phyloP scores from a whole-genome alignment of 305 asterid genomes.

The Fraxinus velutina region DNA sequence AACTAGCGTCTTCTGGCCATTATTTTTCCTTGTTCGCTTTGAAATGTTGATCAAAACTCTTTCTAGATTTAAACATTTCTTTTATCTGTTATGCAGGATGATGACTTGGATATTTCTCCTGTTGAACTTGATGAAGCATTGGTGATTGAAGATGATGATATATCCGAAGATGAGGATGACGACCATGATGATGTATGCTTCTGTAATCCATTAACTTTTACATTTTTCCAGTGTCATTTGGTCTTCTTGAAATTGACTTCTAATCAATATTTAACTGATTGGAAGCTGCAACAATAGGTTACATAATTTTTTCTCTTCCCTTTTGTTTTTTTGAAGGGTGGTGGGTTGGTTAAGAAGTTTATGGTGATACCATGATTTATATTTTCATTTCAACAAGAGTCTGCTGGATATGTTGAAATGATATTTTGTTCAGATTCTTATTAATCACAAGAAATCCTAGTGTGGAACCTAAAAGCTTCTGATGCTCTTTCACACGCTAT shows the following conservation, averaged over 20 bases:
- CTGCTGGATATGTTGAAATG: background rate
- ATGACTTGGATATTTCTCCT: constrained; percentile 79
- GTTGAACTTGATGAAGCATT: constrained; percentile 83
- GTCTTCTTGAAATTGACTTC: background rate
- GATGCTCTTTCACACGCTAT: background rate
- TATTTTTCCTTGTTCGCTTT: background rate
- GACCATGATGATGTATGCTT: constrained; percentile 78
- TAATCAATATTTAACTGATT: background rate
- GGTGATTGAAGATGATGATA: constrained; percentile 96
- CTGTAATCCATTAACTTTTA: constrained; percentile 6
- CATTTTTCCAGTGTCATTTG: background rate
- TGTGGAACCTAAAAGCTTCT: background rate
- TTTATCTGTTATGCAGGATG: constrained; percentile 58
- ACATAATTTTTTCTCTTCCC: background rate
- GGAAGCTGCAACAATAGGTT: background rate
- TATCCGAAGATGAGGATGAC: constrained; percentile 86
- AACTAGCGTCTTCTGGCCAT: background rate
- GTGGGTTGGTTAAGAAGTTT: background rate
- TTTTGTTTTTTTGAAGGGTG: background rate
- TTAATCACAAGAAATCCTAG: background rate
- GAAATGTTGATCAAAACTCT: background rate
- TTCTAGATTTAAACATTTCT: background rate
- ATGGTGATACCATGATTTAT: background rate
- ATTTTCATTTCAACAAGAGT: background rate
- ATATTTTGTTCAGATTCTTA: background rate